Base-by-base conservation (phyloP, 352 stramenopile species). In the Phytophthora brassicae region DNA sequence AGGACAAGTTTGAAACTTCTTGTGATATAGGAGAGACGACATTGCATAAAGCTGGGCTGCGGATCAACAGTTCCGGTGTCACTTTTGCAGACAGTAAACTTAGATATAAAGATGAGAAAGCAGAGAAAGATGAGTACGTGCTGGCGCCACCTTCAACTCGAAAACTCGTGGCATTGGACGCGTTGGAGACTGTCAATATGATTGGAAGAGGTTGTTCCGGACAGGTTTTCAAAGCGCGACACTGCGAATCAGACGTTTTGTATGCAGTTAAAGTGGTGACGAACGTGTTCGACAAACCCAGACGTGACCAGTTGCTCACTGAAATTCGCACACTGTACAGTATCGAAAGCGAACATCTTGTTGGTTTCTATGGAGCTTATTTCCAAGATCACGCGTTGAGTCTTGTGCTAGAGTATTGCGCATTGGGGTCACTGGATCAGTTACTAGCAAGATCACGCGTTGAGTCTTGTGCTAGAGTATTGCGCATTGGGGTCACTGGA, bases 251-350 rank as follows among this genome's bases (percentile, higher is more conserved):
- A 0, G 47, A 68, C 36, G 48, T 57, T 20, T 53, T 87, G 14
- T 91, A 84, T 47, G 81, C 79, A 9, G 71, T 89, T 61, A 91
- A 91, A 67, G 66, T 91, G 23, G 68, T 88, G 16, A 84, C 81
- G 43, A 90, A 90, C 58, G 79, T 92, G 20, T 81, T 90, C 67
- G 84, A 92, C 74, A 90, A 89, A 55, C 53, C 65, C 36, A 88
- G 89, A 48, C 77, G 81, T 28, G 69, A 91, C 45, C 84, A 91
- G 52, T 75, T 92, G 60, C 66, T 92, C 33, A 90, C 78, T 19
- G 84, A 92, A 68, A 91, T 92, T 59, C 79, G 81, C 45, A 89
- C 79, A 29, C 58, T 92, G 1, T 92, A 91, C 60, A 81, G 74
- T 43, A 81, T 90, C 31, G 74, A 85, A 42, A 92, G 77, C 20